Percentiles rank a stretch among this genome's conserved stretches.
These are phyloP conservation scores for Fusarium nurragi DNA, from an alignment of 2,329 filamentous ascomycete species.

Conservation along the genomic window DNA sequence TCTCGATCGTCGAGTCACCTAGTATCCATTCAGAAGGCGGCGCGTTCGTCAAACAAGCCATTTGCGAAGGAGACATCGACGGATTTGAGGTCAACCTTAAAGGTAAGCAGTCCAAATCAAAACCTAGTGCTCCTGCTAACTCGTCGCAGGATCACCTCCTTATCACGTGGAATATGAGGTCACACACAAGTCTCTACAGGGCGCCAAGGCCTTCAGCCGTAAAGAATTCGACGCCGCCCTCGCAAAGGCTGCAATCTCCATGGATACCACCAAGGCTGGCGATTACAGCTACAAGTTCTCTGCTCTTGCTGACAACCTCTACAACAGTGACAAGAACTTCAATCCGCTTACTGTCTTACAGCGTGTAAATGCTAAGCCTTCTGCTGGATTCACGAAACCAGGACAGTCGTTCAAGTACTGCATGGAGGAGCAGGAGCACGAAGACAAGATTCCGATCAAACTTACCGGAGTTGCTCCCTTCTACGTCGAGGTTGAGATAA, in stretches of 20 bases:
- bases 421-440: slow-evolving; percentile 80
- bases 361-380: slow-evolving; percentile 83
- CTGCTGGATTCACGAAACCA: slow-evolving; percentile 82
- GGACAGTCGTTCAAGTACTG: slow-evolving; percentile 97
- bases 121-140: slow-evolving; percentile 44
- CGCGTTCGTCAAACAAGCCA: slow-evolving; percentile 76
- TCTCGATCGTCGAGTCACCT: slow-evolving; percentile 72
- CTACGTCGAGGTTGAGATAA: slow-evolving; percentile 89
- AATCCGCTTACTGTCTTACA: slow-evolving; percentile 78
- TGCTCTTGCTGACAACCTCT: slow-evolving; percentile 84
- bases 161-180: slow-evolving; percentile 86
- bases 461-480: slow-evolving; percentile 89
- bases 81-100: slow-evolving; percentile 82
- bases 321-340: slow-evolving; percentile 76
- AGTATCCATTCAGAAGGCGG: slow-evolving; percentile 63
- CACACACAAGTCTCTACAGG: slow-evolving; percentile 73
- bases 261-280: slow-evolving; percentile 87
- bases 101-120: slow-evolving; percentile 61
- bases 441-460: slow-evolving; percentile 88
- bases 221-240: slow-evolving; percentile 82
- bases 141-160: slow-evolving; percentile 72
- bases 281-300: slow-evolving; percentile 87
- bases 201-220: slow-evolving; percentile 70
- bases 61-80: slow-evolving; percentile 96
- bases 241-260: slow-evolving; percentile 78